A percentile compares a stretch with the other conserved stretches of the same genome.
phyloP scores from a whole-genome alignment of 441 rosid genomes.

The Gossypium davidsonii region DNA sequence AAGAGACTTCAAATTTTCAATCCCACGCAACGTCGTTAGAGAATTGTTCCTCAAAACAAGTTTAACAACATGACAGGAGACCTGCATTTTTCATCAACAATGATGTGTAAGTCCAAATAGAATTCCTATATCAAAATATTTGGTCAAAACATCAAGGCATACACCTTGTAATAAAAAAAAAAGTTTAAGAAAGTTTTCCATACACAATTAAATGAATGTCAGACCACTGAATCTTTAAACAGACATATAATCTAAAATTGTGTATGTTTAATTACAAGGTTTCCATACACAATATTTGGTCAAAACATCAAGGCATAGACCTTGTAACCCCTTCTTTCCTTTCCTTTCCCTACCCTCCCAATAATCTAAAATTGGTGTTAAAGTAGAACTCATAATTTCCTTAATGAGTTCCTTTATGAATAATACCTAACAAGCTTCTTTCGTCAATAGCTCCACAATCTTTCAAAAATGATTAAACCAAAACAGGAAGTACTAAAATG shows the following conservation, averaged over 20 bases:
- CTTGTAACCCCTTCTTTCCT: neutral
- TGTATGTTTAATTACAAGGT: no score
- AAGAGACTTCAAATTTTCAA: slow-evolving; percentile 87
- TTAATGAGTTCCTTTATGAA: neutral
- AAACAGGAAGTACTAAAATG: neutral
- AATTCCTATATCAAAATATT: slow-evolving; percentile 22
- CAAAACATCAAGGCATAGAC: no score
- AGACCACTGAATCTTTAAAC: neutral
- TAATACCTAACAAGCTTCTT: neutral
- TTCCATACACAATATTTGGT: neutral
- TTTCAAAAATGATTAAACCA: neutral
- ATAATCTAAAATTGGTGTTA: neutral
- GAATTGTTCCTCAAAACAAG: slow-evolving; percentile 96
- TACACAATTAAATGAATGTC: neutral
- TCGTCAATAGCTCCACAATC: neutral
- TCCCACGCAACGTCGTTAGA: slow-evolving; percentile 71
- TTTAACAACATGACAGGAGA: slow-evolving; percentile 59
- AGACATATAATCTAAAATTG: neutral
- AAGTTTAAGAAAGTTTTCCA: neutral
- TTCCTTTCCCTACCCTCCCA: neutral
- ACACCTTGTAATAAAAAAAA: neutral
- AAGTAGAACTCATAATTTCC: slow-evolving; percentile 17
- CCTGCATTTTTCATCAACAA: slow-evolving; percentile 60
- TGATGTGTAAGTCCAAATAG: slow-evolving; percentile 30
- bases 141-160: neutral